A percentile compares a stretch with the other conserved stretches of the same genome.
phyloP scores from a whole-genome alignment of 1,139 yeast species.

The Groenewaldozyma sp. region DNA sequence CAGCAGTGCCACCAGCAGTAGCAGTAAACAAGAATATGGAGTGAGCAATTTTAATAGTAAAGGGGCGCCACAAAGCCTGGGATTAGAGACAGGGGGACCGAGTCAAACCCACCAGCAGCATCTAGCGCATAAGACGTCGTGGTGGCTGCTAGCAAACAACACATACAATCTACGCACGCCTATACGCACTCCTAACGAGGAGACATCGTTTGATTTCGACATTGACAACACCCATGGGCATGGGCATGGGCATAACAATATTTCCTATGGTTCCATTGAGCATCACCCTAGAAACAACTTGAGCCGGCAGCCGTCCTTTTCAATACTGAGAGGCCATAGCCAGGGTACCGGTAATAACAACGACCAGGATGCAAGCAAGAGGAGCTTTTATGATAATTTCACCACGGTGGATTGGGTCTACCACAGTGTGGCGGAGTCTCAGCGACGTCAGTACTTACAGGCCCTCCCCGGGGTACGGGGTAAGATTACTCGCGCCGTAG shows the following conservation, averaged over 20 bases:
- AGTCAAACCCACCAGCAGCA: too few species aligned
- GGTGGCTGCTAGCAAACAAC: too few species aligned
- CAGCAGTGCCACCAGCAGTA: too few species aligned
- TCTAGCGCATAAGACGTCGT: too few species aligned
- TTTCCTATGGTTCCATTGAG: too few species aligned
- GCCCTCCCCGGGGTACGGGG: constrained; percentile 31
- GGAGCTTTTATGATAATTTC: constrained; percentile 43
- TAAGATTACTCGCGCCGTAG: constrained; percentile 24
- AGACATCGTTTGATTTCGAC: not conserved
- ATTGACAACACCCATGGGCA: not conserved
- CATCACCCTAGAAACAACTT: too few species aligned
- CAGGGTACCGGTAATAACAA: not conserved
- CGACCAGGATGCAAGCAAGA: not conserved
- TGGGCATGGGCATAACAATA: too few species aligned
- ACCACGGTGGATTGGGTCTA: constrained; percentile 64
- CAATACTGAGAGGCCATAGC: not conserved
- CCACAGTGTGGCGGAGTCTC: constrained; percentile 42
- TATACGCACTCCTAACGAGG: not conserved
- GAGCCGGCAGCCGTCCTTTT: too few species aligned
- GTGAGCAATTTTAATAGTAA: too few species aligned
- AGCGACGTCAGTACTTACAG: constrained; percentile 36
- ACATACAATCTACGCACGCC: constrained; percentile 4
- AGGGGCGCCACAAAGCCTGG: too few species aligned
- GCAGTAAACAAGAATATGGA: too few species aligned
- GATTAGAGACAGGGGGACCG: too few species aligned